phyloP scores from a whole-genome alignment of 2,329 filamentous ascomycete species.

The Triangularia verruculosa region DNA sequence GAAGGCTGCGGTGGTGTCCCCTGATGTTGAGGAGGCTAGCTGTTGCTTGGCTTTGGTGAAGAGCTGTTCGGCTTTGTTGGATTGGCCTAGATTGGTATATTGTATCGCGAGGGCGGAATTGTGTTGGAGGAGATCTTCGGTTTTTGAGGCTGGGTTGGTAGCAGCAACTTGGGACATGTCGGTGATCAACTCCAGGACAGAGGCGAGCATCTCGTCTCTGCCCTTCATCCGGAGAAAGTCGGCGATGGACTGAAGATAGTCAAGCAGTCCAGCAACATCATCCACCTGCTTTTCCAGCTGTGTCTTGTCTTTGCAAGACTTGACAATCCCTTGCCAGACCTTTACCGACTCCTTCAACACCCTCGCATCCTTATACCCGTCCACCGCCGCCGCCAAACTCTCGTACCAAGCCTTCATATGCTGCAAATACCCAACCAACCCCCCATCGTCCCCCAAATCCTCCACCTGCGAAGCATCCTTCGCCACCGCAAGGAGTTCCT shows the following conservation, averaged over 20 bases:
- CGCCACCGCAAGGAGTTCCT: slow-evolving; percentile 40
- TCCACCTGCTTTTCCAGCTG: slow-evolving; percentile 48
- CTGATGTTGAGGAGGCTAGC: slow-evolving; percentile 36
- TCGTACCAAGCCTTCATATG: slow-evolving; percentile 47
- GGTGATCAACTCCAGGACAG: slow-evolving; percentile 46
- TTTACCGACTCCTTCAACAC: slow-evolving; percentile 34
- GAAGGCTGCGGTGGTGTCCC: slow-evolving; percentile 48
- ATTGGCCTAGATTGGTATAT: slow-evolving; percentile 53
- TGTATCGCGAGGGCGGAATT: slow-evolving; percentile 51
- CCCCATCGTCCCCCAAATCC: slow-evolving; percentile 44
- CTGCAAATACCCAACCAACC: slow-evolving; percentile 44
- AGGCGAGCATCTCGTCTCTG: slow-evolving; percentile 44
- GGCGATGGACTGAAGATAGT: slow-evolving; percentile 49
- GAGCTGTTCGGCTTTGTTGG: slow-evolving; percentile 46
- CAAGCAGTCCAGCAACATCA: slow-evolving; percentile 47
- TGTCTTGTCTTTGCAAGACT: slow-evolving; percentile 37
- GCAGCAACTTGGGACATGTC: slow-evolving; percentile 41
- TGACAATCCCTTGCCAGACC: slow-evolving; percentile 46
- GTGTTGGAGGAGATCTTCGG: slow-evolving; percentile 44
- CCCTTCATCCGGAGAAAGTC: slow-evolving; percentile 53
- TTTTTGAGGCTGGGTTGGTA: slow-evolving; percentile 29
- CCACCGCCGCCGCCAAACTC: slow-evolving; percentile 44
- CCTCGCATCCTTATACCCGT: slow-evolving; percentile 36
- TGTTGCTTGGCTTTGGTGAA: slow-evolving; percentile 59
- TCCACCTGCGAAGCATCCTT: slow-evolving; percentile 38